Evolutionary conservation across 2,329 filamentous ascomycete species (phyloP).

Genomic region (Exophiala aquamarina): DNA sequence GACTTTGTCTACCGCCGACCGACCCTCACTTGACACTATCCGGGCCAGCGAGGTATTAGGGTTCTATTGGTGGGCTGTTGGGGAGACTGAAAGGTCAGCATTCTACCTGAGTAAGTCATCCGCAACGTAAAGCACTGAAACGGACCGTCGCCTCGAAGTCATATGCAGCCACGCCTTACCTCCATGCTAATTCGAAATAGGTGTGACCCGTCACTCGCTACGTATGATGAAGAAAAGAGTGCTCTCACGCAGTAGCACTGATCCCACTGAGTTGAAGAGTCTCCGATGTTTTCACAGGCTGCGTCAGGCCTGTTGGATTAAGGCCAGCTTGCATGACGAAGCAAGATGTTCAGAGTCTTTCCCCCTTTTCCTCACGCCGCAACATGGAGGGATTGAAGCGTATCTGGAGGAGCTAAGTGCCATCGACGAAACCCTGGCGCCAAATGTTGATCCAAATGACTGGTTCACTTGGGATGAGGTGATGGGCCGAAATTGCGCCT

Average conservation of each 20-base stretch:
- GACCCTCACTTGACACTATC: not conserved
- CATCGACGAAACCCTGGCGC: too few relatives aligned
- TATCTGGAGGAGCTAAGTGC: too few relatives aligned
- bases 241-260: not conserved
- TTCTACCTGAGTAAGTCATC: not conserved
- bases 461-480: too few relatives aligned
- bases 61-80: constrained; percentile 2
- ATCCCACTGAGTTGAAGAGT: not conserved
- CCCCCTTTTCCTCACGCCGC: too few relatives aligned
- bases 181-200: not conserved
- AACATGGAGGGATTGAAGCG: too few relatives aligned
- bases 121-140: not conserved
- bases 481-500: too few relatives aligned
- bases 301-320: too few relatives aligned
- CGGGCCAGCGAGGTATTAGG: not conserved
- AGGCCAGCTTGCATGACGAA: too few relatives aligned
- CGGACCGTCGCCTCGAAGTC: not conserved
- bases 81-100: not conserved
- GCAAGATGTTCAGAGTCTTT: too few relatives aligned
- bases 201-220: not conserved
- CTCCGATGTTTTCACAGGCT: not conserved
- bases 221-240: not conserved
- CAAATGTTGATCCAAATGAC: too few relatives aligned
- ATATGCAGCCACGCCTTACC: not conserved
- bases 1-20: not conserved